Evolutionary conservation across 1,284 basidiomycete species (phyloP).

Genomic region (Ustilago crameri): DNA sequence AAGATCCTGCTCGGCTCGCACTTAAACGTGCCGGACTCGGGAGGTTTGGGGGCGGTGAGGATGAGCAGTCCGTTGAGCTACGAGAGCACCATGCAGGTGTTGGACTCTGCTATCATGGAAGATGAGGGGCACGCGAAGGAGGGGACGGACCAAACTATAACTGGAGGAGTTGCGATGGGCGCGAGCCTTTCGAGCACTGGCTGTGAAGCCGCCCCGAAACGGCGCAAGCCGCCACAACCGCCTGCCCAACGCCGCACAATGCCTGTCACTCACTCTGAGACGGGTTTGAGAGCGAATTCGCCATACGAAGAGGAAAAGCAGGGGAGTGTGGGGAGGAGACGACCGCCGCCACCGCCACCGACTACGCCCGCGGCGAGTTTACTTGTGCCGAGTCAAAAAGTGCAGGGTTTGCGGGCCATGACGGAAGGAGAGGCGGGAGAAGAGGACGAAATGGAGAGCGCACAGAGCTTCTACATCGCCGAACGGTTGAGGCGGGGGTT

Average conservation of each 20-base stretch:
- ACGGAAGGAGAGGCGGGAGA: no score
- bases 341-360: conserved; percentile 16
- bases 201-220: not conserved
- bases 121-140: conserved; percentile 5
- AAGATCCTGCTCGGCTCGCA: no score
- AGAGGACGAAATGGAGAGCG: conserved; percentile 20
- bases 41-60: not conserved
- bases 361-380: not conserved
- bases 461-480: conserved; percentile 36
- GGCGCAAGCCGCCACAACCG: conserved; percentile 36
- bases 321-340: conserved; percentile 3
- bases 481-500: conserved; percentile 34
- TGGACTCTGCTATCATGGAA: not conserved
- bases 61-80: conserved; percentile 18
- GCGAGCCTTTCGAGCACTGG: no score
- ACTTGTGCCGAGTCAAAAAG: not conserved
- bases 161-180: not conserved
- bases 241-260: conserved; percentile 15
- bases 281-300: not conserved
- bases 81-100: conserved; percentile 18
- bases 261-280: conserved; percentile 1
- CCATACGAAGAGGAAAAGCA: conserved; percentile 2
- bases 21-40: no score
- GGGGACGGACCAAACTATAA: conserved; percentile 12
- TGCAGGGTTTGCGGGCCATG: no score